phyloP scores from a whole-genome alignment of 108 stramenopile genomes.

The Skeletonema costatum region DNA sequence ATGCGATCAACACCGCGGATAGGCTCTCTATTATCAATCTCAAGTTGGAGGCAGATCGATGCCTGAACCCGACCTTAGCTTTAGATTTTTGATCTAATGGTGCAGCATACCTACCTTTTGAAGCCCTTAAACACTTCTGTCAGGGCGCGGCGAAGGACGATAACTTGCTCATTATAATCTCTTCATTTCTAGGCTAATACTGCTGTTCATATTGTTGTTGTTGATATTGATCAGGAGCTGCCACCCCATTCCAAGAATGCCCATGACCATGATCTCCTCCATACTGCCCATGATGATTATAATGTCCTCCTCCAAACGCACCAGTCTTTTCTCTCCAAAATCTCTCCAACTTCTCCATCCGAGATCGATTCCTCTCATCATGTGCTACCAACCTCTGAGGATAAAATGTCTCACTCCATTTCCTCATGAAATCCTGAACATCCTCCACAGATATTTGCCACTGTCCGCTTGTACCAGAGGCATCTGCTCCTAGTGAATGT shows the following conservation, averaged over 20 bases:
- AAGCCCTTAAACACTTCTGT: too few relatives aligned
- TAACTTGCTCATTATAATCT: too few relatives aligned
- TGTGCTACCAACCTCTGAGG: conserved; percentile 22
- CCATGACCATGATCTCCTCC: background rate
- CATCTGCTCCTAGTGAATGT: conserved; percentile 14
- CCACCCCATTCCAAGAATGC: background rate
- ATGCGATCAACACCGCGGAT: too few relatives aligned
- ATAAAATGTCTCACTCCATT: conserved; percentile 44
- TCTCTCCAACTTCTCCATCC: conserved; percentile 29
- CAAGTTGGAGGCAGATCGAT: too few relatives aligned
- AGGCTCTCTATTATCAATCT: too few relatives aligned
- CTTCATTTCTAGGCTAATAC: too few relatives aligned
- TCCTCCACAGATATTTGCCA: conserved; percentile 30
- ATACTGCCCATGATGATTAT: background rate
- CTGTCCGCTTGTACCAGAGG: conserved; percentile 4
- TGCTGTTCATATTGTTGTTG: background rate
- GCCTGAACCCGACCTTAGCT: too few relatives aligned
- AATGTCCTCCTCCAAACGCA: background rate
- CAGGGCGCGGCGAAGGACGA: too few relatives aligned
- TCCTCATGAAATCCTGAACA: conserved; percentile 23
- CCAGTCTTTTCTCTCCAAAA: conserved; percentile 35
- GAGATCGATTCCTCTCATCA: conserved; percentile 26
- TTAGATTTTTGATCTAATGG: too few relatives aligned
- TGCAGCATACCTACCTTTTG: too few relatives aligned
- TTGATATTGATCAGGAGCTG: background rate